Evolutionary conservation across 2,329 filamentous ascomycete species (phyloP).

Genomic region (Hymenoscyphus fructigenus): DNA sequence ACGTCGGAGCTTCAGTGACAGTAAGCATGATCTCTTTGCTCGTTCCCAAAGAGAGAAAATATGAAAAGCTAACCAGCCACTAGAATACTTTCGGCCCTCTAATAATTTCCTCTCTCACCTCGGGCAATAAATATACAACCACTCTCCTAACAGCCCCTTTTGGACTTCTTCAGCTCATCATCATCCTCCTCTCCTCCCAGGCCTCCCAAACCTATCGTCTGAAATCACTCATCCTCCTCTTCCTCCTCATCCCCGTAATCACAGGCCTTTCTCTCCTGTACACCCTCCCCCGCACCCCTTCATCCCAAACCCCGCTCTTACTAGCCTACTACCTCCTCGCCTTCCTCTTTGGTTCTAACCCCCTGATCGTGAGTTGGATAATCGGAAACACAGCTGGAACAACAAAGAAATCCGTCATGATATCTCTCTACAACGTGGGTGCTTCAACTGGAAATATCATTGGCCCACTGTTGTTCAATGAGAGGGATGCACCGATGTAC

Average conservation of each 20-base stretch:
- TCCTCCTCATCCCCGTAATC: slow-evolving; percentile 58
- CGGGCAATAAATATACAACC: slow-evolving; percentile 44
- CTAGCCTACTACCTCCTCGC: slow-evolving; percentile 65
- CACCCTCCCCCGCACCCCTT: slow-evolving; percentile 45
- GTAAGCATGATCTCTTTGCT: not conserved
- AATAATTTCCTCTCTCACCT: slow-evolving; percentile 44
- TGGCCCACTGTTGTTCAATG: slow-evolving; percentile 61
- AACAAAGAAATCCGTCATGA: slow-evolving; percentile 65
- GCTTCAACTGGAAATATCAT: slow-evolving; percentile 65
- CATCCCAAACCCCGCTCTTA: slow-evolving; percentile 49
- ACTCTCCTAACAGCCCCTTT: slow-evolving; percentile 68
- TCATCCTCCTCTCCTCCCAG: slow-evolving; percentile 59
- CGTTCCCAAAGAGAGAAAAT: too few relatives aligned
- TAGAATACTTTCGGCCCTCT: slow-evolving; percentile 65
- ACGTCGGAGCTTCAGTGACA: slow-evolving; percentile 62
- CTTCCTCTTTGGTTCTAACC: slow-evolving; percentile 65
- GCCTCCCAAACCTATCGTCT: slow-evolving; percentile 55
- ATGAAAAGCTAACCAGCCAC: not conserved
- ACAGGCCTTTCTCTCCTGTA: slow-evolving; percentile 59
- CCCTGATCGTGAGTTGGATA: slow-evolving; percentile 67
- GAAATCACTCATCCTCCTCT: slow-evolving; percentile 56
- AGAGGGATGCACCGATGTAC: slow-evolving; percentile 58
- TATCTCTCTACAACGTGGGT: slow-evolving; percentile 64
- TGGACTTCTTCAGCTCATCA: slow-evolving; percentile 57
- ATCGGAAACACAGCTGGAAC: slow-evolving; percentile 67